Evolutionary conservation across 345 rosid species (phyloP), one percentile per base, ranked within the genome.

Genomic region (Populus davidiana): DNA sequence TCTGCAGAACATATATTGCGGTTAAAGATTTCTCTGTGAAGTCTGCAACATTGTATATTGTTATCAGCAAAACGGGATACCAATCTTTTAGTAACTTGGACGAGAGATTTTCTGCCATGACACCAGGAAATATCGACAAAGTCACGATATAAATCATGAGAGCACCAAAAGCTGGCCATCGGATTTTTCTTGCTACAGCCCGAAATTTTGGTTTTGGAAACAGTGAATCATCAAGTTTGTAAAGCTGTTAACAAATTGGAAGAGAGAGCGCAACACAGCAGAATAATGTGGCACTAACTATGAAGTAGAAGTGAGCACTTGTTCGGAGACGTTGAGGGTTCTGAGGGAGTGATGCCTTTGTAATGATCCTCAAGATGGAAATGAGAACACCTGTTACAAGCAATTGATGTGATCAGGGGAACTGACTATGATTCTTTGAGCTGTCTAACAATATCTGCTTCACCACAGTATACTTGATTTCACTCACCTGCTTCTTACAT

Each of bases 261-360:
- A 54, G 87, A 86, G 33, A 89, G 44, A n/a, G 86, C 79, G 92
- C 98, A 93, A 54, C 87, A 81, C 5, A 92, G 62, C 56, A 93
- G 88, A 64, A 91, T 80, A 9, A 78, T 29, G 2, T 77, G 43
- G 91, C 82, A 85, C 91, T 87, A 59, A 91, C 92, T 50, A 93
- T 86, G 67, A 95, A 92, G 70, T 93, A 95, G 81, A 85, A 89
- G 75, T 93, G 93, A 62, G 97, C 89, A 69, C 97, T 93, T 6
- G 91, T 81, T 78, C 89, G 80, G 49, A 93, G 86, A 68, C 99
- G 98, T 23, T 84, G 87, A 0, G 91, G 81, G 63, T 87, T 91
- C 71, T 88, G 96, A 11, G 98, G 91, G 12, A 95, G 88, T 11
- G 96, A 90, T 66, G 94, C 97, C 82, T 95, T 93, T 39, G 99